A percentile compares a stretch with the other conserved stretches of the same genome.
Conservation (phyloP, 352 stramenopile species). For the Pythium pyrilobum region DNA sequence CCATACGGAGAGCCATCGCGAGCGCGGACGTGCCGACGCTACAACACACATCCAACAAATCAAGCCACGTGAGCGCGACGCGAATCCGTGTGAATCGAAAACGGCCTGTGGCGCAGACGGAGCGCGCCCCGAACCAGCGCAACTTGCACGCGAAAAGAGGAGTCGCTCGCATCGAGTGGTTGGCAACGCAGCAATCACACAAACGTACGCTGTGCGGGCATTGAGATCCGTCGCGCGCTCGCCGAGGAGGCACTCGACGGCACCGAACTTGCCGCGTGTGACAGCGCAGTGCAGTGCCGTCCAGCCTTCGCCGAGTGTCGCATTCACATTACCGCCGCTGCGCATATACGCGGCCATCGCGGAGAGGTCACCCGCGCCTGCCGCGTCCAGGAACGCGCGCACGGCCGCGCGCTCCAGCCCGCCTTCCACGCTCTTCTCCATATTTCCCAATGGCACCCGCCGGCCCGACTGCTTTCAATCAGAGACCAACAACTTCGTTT, state of each 20-base stretch:
- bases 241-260: slow-evolving; percentile 37
- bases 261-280: slow-evolving; percentile 32
- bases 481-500: neutral
- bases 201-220: slow-evolving; percentile 43
- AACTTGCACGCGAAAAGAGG: neutral
- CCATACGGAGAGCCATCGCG: slow-evolving; percentile 39
- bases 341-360: slow-evolving; percentile 37
- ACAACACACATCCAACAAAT: neutral
- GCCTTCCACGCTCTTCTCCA: neutral
- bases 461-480: too few relatives aligned
- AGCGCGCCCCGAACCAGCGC: neutral
- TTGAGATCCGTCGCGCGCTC: slow-evolving; percentile 45
- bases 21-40: slow-evolving; percentile 57
- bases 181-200: neutral
- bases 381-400: slow-evolving; percentile 47
- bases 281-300: slow-evolving; percentile 67
- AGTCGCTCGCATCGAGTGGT: neutral
- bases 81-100: too few relatives aligned
- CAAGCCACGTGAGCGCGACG: too few relatives aligned
- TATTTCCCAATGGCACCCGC: too few relatives aligned
- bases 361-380: slow-evolving; percentile 30
- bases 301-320: slow-evolving; percentile 52
- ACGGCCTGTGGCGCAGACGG: too few relatives aligned
- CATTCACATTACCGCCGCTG: slow-evolving; percentile 39
- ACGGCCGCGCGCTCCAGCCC: neutral